These are phyloP conservation scores for Lindgomyces ingoldianus DNA, from an alignment of 495 filamentous ascomycete species.

Conservation along the genomic window DNA sequence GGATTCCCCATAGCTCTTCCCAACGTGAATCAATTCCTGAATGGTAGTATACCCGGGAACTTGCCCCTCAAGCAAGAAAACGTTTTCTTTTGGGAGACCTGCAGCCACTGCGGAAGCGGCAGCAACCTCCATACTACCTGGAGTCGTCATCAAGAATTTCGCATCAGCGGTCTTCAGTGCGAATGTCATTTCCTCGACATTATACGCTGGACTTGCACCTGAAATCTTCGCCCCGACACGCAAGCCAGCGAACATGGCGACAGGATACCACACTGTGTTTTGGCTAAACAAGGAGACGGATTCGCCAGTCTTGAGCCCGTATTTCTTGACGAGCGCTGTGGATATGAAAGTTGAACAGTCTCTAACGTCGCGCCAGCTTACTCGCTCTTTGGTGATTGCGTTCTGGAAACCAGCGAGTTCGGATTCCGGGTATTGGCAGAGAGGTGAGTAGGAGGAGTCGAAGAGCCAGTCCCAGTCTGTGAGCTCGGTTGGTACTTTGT, in stretches of 20 bases:
- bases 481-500: conserved; percentile 53
- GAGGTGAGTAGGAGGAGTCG: conserved; percentile 53
- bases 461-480: conserved; percentile 65
- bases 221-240: conserved; percentile 55
- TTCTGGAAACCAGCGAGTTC: conserved; percentile 56
- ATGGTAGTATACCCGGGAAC: conserved; percentile 53
- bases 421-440: conserved; percentile 43
- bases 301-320: conserved; percentile 52
- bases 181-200: conserved; percentile 63
- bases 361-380: conserved; percentile 56
- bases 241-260: conserved; percentile 58
- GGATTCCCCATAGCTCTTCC: conserved; percentile 43
- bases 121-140: conserved; percentile 53
- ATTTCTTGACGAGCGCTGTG: conserved; percentile 56
- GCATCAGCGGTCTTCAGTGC: conserved; percentile 56
- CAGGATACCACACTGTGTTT: conserved; percentile 64
- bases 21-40: conserved; percentile 52
- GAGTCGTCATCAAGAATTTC: conserved; percentile 59
- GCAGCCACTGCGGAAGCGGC: conserved; percentile 54
- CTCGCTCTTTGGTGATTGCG: conserved; percentile 56
- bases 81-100: conserved; percentile 52
- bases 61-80: conserved; percentile 59
- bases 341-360: conserved; percentile 55
- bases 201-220: conserved; percentile 61
- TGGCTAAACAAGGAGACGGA: conserved; percentile 58